Base-by-base conservation (phyloP, 371 early-diverging fungal species). In the Umbelopsis sp. region DNA sequence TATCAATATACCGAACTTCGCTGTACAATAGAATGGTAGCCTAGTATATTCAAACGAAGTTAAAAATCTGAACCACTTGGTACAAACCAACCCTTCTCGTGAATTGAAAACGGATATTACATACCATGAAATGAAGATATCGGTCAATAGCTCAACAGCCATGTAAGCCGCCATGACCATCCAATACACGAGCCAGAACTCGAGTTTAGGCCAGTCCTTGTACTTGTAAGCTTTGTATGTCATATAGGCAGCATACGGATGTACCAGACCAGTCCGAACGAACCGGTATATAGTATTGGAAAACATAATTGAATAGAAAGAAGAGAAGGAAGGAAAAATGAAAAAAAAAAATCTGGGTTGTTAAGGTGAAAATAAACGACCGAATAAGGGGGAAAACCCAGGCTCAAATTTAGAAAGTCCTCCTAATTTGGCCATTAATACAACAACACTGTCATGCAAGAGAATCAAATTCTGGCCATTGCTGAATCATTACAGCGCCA, bases 171-270 rank as follows among this genome's bases (percentile, higher is more conserved):
- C 68, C 44, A 76, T 48, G 50, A 76, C 72, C 22, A 76, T 66
- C 76, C 76, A 76, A 41, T 76, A 76, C 63, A 68, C 73, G 18
- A 77, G 44, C 78, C 78, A 76, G 9, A 65, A 45, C 20, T 24
- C 65, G 16, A 74, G 50, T 22, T 22, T 65, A 12, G 38, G 44
- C 14, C 35, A 51, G 50, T 76, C 52, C 25, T 73, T 66, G 6
- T 29, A 41, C 57, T 64, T 63, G 12, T 79, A 79, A 7, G 70
- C 75, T 72, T 76, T 76, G 70, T 78, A 76, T 16, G 76, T 79
- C 7, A 50, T 44, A 51, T 76, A 76, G 7, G 76, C 78, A 12
- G 74, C 74, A 63, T 71, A 75, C n/a, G 73, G 64, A 41, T 63
- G 69, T 14, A 67, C 57, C 2, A 57, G 18, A 18, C 57, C 57